A percentile compares a stretch with the other conserved stretches of the same genome.
Conservation (phyloP, 139 green algal species). For the Dunaliella primolecta region DNA sequence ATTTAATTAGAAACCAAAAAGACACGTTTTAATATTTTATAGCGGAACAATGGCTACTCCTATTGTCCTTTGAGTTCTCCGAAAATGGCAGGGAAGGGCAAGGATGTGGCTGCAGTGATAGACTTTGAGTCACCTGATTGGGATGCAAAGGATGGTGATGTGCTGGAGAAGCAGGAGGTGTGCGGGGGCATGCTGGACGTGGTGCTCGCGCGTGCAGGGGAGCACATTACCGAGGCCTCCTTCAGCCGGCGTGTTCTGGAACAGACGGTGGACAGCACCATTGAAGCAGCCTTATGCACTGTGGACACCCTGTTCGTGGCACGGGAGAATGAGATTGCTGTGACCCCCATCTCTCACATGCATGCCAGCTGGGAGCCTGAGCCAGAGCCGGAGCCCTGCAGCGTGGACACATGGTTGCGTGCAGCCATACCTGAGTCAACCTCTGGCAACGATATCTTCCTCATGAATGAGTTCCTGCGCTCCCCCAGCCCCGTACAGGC, state of each 20-base stretch:
- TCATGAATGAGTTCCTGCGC: constrained; percentile 13
- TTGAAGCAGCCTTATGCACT: not conserved
- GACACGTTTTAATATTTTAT: not conserved
- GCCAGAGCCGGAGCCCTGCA: constrained; percentile 36
- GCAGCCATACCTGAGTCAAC: constrained; percentile 33
- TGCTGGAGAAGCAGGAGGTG: not conserved
- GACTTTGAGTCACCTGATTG: constrained; percentile 4
- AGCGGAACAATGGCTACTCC: not conserved
- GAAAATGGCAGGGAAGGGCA: constrained; percentile 2
- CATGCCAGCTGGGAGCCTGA: constrained; percentile 46
- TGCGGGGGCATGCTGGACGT: not conserved
- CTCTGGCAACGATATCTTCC: not conserved
- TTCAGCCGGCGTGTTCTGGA: not conserved
- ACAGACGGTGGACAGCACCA: not conserved
- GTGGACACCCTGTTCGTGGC: constrained; percentile 8
- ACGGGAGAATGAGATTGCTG: not conserved
- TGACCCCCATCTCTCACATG: constrained; percentile 21
- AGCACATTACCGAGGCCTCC: not conserved
- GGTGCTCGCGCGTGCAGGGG: not conserved
- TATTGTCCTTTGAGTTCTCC: not conserved
- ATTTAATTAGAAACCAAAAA: too few species aligned
- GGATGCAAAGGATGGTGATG: not conserved
- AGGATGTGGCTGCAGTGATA: not conserved
- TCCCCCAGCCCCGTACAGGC: not conserved
- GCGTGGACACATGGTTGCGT: constrained; percentile 44